Base-by-base conservation (phyloP, 2,329 filamentous ascomycete species). In the Pezicula carpinea region DNA sequence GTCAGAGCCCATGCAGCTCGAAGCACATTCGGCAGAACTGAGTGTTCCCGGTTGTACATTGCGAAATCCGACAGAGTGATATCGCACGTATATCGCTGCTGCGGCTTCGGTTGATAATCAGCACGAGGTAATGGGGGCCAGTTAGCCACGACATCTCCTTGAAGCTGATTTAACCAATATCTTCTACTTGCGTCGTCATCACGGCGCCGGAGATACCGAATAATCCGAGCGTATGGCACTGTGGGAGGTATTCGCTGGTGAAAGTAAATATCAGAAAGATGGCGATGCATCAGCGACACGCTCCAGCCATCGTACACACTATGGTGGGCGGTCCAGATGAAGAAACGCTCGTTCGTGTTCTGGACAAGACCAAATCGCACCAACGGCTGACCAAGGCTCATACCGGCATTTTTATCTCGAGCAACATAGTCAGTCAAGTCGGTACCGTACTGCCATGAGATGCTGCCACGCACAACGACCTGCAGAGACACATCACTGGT, bases 261-360 rank as follows among this genome's bases (percentile, higher is more conserved):
- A 18, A 40, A 7, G 33, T 53, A 53, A 14, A 21, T 39, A 26
- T 13, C 18, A 34, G 44, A 21, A 22, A 53, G 36, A 32, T 35
- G 35, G 19, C 38, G 22, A 14, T 50, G 19, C 5, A 53, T 34
- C 6, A 50, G 5, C 31, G 65, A 60, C 41, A 69, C 55, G 34
- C 66, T 70, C 68, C 66, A 72, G 8, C 74, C 75, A 58, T 78
- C 75, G 49, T 77, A 77, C 1, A 77, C 61, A 4, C 72, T 72
- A 46, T 77, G 74, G 48, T 77, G 74, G 41, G 74, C 67, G 0
- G 71, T 72, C 63, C 72, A 73, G 3, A 75, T 65, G 17, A 78
- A 70, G 19, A 42, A 46, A 17, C 8, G 8, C 22, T 40, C 38
- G 38, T 11, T 23, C 5, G 3, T 7, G 15, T 47, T 45, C 5